Base-by-base conservation (phyloP, 805 yeast genomes). In the Zygoascus tannicola region DNA sequence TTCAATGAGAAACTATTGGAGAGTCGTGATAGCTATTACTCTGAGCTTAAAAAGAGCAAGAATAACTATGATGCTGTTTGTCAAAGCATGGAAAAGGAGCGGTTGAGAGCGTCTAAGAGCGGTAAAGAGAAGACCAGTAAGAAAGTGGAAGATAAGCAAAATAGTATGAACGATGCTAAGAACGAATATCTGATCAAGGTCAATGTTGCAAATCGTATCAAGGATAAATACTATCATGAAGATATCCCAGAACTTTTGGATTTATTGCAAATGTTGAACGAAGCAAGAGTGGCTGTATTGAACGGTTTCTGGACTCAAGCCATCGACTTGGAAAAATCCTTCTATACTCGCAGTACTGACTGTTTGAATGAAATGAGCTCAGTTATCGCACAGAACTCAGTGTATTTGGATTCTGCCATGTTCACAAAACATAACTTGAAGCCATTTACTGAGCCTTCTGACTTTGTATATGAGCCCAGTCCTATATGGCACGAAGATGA, bases 401-500 rank as follows among this genome's bases (percentile, higher is more conserved):
- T 94, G 1, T 67, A 66, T 35, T 65, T 86, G 41, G 96, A 87
- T 63, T 76, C 88, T 0, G 80, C 85, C 28, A 90, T 92, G 97
- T 92, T 80, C 63, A 78, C 87, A 44, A 87, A 87, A 57, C 99
- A 92, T 64, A 92, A 92, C 60, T 49, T 73, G 21, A 63, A 65
- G 16, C 53, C 57, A 28, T 92, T 96, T 97, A 70, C 70, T 37
- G 97, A 87, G 54, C 97, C 97, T 1, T 68, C 67, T 4, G 97
- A 90, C 64, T 85, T 83, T 57, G 71, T 76, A 51, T 92, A 83
- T 56, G 74, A 84, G 50, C 96, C 97, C 1, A 80, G 94, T 21
- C 80, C 87, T 23, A 81, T 92, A 35, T 92, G 98, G 98, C 97
- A 90, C 63, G 98, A 92, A 57, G 97, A 92, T 62, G 95, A 86